A percentile compares a stretch with the other conserved stretches of the same genome.
Conservation (phyloP, 176 grass and related monocot species). For the Tillandsia leiboldiana region DNA sequence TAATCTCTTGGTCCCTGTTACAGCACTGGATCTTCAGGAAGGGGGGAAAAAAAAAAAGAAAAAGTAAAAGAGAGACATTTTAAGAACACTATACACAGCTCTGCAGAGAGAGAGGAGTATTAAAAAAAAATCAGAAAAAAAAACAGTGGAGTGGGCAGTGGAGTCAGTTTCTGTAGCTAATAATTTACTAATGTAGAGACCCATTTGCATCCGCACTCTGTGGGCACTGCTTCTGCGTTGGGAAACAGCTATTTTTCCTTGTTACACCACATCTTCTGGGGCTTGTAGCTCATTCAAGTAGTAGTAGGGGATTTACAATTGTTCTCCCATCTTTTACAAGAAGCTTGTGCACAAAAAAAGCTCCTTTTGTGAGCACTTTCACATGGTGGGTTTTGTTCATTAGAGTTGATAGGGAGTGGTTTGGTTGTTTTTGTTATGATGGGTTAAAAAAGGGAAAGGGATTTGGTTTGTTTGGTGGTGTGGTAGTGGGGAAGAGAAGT, state of each 20-base stretch:
- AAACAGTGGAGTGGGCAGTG: slow-evolving; percentile 7
- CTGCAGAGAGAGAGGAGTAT: slow-evolving; percentile 63
- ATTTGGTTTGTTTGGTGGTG: not conserved
- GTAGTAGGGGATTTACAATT: not conserved
- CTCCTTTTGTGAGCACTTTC: not conserved
- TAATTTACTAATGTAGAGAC: slow-evolving; percentile 51
- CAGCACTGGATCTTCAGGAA: slow-evolving; percentile 30
- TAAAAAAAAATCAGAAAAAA: slow-evolving; percentile 2
- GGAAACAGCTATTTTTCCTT: slow-evolving; percentile 36
- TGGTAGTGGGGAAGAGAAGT: not conserved
- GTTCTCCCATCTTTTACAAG: not conserved
- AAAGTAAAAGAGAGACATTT: not conserved
- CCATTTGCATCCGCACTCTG: slow-evolving; percentile 29
- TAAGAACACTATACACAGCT: slow-evolving; percentile 26
- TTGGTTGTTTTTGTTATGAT: not conserved
- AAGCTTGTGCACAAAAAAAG: too few species aligned
- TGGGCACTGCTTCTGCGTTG: slow-evolving; percentile 28
- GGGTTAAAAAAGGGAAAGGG: not conserved
- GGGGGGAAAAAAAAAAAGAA: not conserved
- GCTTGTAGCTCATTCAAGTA: slow-evolving; percentile 17
- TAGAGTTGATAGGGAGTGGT: not conserved
- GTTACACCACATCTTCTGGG: slow-evolving; percentile 37
- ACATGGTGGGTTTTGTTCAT: not conserved
- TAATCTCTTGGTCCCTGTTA: slow-evolving; percentile 5
- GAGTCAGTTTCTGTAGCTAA: slow-evolving; percentile 17